A percentile compares a stretch with the other conserved stretches of the same genome.
These are phyloP conservation scores for Abeoforma whisleri DNA, from an alignment of 78 protist species.

Conservation along the genomic window DNA sequence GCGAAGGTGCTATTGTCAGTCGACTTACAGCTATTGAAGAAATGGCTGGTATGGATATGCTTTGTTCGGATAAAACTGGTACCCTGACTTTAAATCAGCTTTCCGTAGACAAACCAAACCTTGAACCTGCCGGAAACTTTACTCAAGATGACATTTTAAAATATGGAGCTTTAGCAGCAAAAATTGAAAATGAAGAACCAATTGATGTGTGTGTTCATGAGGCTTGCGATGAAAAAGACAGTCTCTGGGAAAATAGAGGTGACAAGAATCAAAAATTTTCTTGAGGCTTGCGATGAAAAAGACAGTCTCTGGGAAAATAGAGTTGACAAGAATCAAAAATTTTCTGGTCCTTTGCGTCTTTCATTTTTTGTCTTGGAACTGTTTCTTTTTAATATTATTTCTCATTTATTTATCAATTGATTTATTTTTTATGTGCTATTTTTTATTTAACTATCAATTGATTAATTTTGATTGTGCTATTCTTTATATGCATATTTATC, in stretches of 20 bases:
- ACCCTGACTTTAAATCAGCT: conserved; percentile 86
- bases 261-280: too few species aligned
- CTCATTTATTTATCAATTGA: too few species aligned
- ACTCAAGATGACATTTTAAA: conserved; percentile 47
- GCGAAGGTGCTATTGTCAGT: conserved; percentile 62
- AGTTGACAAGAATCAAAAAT: too few species aligned
- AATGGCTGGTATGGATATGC: conserved; percentile 45
- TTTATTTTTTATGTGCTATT: too few species aligned
- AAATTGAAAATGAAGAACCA: conserved; percentile 57
- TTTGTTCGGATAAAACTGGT: conserved; percentile 88
- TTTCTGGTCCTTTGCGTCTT: conserved; percentile 31
- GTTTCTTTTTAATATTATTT: too few species aligned
- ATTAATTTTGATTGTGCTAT: too few species aligned
- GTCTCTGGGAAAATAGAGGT: background rate
- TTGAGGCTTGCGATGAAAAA: conserved; percentile 32
- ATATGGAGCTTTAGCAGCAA: conserved; percentile 40
- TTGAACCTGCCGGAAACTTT: conserved; percentile 14
- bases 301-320: conserved; percentile 20
- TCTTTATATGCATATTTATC: too few species aligned
- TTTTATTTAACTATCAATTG: too few species aligned
- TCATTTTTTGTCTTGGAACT: too few species aligned
- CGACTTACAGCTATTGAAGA: conserved; percentile 67
- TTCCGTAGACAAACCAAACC: conserved; percentile 58
- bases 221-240: conserved; percentile 35
- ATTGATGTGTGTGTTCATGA: conserved; percentile 55